phyloP scores from a whole-genome alignment of 1,284 basidiomycete genomes.

The Vanrija pseudolonga region DNA sequence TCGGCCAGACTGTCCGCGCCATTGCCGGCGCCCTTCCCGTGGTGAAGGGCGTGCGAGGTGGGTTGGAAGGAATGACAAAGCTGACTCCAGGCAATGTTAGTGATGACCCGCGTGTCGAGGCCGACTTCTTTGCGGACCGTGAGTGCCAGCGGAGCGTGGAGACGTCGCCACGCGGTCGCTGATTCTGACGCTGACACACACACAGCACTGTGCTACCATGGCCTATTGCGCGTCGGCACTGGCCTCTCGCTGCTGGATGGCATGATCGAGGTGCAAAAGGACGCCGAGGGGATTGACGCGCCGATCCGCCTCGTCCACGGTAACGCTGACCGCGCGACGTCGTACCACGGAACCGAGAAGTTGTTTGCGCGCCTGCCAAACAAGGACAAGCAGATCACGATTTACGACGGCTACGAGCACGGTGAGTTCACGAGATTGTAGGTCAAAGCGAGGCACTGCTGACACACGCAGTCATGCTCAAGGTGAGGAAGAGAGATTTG shows the following conservation, averaged over 20 bases:
- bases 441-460: neutral
- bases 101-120: constrained; percentile 54
- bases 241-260: constrained; percentile 52
- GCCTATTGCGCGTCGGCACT: constrained; percentile 51
- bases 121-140: constrained; percentile 49
- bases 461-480: constrained; percentile 39
- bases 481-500: constrained; percentile 12
- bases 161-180: constrained; percentile 8
- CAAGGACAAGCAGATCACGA: constrained; percentile 49
- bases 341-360: constrained; percentile 46
- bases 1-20: constrained; percentile 45
- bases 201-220: constrained; percentile 51
- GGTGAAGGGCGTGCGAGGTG: constrained; percentile 47
- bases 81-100: constrained; percentile 50
- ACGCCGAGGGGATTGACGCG: constrained; percentile 41
- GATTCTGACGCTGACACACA: too few species aligned
- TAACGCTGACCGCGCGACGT: constrained; percentile 51
- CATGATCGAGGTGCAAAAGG: constrained; percentile 46
- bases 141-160: constrained; percentile 11
- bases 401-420: constrained; percentile 55
- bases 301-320: constrained; percentile 54
- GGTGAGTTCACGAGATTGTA: constrained; percentile 22
- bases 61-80: neutral
- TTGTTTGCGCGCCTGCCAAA: constrained; percentile 49
- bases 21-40: constrained; percentile 52